A percentile compares a stretch with the other conserved stretches of the same genome.
phyloP scores from a whole-genome alignment of 441 rosid species.

The Euphorbia celastroides region DNA sequence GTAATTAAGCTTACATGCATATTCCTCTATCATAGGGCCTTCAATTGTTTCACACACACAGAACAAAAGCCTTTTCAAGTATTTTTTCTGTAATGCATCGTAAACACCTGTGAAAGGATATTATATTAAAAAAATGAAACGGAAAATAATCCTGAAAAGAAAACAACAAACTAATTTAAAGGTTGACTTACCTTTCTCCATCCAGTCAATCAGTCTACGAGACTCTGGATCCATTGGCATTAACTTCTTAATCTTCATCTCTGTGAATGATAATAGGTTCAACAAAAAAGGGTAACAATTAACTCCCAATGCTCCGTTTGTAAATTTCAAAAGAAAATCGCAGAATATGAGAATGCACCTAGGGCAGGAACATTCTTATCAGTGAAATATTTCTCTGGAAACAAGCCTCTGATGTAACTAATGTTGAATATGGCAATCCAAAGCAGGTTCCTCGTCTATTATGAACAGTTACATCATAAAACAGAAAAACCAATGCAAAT shows the following conservation, averaged over 20 bases:
- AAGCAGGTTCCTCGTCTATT: constrained; percentile 68
- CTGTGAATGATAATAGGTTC: constrained; percentile 30
- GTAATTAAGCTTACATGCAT: constrained; percentile 49
- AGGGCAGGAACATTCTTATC: constrained; percentile 89
- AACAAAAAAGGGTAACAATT: constrained; percentile 9
- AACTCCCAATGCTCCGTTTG: not conserved
- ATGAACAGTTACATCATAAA: not conserved
- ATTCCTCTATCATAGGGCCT: constrained; percentile 79
- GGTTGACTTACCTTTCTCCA: constrained; percentile 69
- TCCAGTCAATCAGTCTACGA: constrained; percentile 91
- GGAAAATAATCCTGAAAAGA: not conserved
- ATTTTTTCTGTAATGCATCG: constrained; percentile 87
- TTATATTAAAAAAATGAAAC: not conserved
- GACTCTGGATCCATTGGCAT: constrained; percentile 97
- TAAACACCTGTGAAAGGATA: constrained; percentile 55
- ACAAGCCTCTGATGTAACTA: constrained; percentile 93
- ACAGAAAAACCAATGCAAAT: not conserved
- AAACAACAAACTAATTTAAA: not conserved
- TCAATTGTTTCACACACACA: constrained; percentile 28
- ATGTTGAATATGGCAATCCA: constrained; percentile 94
- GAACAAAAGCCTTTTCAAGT: constrained; percentile 43
- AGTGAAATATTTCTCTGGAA: constrained; percentile 91
- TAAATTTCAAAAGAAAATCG: not conserved
- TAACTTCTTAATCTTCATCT: constrained; percentile 95
- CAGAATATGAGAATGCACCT: constrained; percentile 2